Conservation (phyloP, 306 rosid species). For the Abrus precatorius region DNA sequence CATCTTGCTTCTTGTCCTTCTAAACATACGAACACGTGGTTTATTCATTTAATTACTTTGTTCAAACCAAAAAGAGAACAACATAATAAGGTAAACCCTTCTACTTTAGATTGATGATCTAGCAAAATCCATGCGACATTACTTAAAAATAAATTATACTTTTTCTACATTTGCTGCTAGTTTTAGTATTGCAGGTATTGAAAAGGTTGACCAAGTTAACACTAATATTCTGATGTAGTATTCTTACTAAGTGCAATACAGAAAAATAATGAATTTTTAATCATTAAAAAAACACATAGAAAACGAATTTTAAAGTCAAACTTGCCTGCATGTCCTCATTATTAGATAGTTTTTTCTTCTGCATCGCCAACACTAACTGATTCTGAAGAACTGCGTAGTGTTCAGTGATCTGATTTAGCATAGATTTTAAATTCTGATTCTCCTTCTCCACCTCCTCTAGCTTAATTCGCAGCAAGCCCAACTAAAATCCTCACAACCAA, state of each 20-base stretch:
- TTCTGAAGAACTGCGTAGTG: constrained; percentile 51
- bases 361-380: constrained; percentile 32
- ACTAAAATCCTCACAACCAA: constrained; percentile 39
- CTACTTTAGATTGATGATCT: neutral
- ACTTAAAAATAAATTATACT: neutral
- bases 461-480: constrained; percentile 45
- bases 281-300: constrained; percentile 5
- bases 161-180: neutral
- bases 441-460: constrained; percentile 55
- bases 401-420: constrained; percentile 48
- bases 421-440: constrained; percentile 49
- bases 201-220: constrained; percentile 13
- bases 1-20: constrained; percentile 38
- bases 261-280: neutral
- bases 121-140: neutral
- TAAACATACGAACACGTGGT: constrained; percentile 20
- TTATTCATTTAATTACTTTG: neutral
- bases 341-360: constrained; percentile 32
- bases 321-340: constrained; percentile 45
- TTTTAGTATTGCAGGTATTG: neutral
- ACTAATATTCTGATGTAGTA: neutral
- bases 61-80: neutral
- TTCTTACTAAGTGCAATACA: constrained; percentile 17
- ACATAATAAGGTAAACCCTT: neutral
- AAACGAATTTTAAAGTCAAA: constrained; percentile 19